Conservation (phyloP, 495 filamentous ascomycete species). For the Delitschia confertaspora region DNA sequence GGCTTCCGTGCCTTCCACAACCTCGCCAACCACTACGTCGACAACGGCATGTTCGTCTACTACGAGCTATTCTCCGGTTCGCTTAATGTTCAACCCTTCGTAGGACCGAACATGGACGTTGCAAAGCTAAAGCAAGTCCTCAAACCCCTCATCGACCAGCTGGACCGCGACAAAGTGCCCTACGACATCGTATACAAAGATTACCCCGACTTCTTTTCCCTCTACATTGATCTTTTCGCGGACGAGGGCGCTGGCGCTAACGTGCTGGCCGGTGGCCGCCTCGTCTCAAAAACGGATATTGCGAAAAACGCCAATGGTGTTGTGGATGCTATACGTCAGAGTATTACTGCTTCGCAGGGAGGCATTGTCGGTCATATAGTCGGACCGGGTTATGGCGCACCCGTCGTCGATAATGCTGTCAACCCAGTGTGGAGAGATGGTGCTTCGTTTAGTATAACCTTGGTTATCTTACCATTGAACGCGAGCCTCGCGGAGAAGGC, state of each 20-base stretch:
- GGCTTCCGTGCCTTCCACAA: slow-evolving; percentile 9
- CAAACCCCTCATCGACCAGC: slow-evolving; percentile 12
- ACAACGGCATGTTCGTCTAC: slow-evolving; percentile 15
- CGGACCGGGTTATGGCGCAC: slow-evolving; percentile 4
- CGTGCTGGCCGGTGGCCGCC: slow-evolving; percentile 8
- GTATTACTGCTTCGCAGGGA: not conserved
- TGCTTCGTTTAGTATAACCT: slow-evolving; percentile 5
- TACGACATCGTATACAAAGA: slow-evolving; percentile 2
- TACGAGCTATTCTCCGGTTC: slow-evolving; percentile 2
- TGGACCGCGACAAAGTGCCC: not conserved
- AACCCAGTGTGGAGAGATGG: slow-evolving; percentile 9
- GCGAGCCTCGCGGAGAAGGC: slow-evolving; percentile 2
- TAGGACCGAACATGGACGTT: slow-evolving; percentile 8
- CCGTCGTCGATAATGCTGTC: slow-evolving; percentile 9
- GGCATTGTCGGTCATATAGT: slow-evolving; percentile 13
- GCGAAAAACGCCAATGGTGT: slow-evolving; percentile 6
- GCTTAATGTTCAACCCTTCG: slow-evolving; percentile 10
- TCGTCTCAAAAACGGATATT: slow-evolving; percentile 9
- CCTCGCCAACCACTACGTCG: slow-evolving; percentile 7
- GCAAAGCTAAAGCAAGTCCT: slow-evolving; percentile 9
- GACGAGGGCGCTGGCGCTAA: slow-evolving; percentile 7
- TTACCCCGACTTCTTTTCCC: slow-evolving; percentile 7
- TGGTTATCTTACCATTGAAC: not conserved
- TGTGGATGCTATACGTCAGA: slow-evolving; percentile 5
- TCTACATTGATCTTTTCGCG: slow-evolving; percentile 9